Evolutionary conservation across 805 yeast genomes (phyloP).

Genomic region (Candida lessepsii): DNA sequence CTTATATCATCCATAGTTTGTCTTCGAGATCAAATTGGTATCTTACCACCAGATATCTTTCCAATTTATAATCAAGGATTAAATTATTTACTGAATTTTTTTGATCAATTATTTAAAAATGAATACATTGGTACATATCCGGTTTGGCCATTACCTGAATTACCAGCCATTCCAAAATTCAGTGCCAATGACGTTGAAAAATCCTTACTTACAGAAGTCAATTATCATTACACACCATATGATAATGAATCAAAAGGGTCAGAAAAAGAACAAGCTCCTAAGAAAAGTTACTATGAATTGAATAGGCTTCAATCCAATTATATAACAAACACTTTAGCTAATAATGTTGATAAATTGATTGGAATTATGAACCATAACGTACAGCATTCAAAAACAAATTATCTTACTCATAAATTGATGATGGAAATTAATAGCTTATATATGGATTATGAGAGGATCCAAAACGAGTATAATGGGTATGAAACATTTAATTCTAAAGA

Average conservation of each 20-base stretch:
- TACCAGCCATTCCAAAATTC: slow-evolving; percentile 61
- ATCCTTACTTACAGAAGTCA: slow-evolving; percentile 72
- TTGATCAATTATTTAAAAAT: slow-evolving; percentile 37
- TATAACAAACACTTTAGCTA: slow-evolving; percentile 63
- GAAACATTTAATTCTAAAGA: slow-evolving; percentile 38
- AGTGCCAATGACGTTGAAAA: slow-evolving; percentile 75
- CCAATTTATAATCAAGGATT: slow-evolving; percentile 72
- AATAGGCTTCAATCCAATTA: slow-evolving; percentile 68
- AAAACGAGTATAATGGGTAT: slow-evolving; percentile 40
- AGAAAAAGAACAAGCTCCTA: slow-evolving; percentile 13
- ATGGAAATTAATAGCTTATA: slow-evolving; percentile 53
- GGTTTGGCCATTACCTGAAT: slow-evolving; percentile 79
- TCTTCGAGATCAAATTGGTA: slow-evolving; percentile 77
- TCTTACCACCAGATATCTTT: slow-evolving; percentile 72
- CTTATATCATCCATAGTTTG: slow-evolving; percentile 83
- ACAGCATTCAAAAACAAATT: slow-evolving; percentile 14
- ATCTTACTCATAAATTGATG: slow-evolving; percentile 63
- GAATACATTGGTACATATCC: slow-evolving; percentile 21
- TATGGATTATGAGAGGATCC: slow-evolving; percentile 40
- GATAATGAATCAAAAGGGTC: slow-evolving; percentile 28
- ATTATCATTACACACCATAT: slow-evolving; percentile 54
- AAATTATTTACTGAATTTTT: slow-evolving; percentile 60
- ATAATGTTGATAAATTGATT: slow-evolving; percentile 45
- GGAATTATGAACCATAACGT: slow-evolving; percentile 47
- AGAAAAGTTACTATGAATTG: slow-evolving; percentile 49